Conservation (phyloP, 2,329 filamentous ascomycete genomes). For the Mycosphaerelloides madeirae region DNA sequence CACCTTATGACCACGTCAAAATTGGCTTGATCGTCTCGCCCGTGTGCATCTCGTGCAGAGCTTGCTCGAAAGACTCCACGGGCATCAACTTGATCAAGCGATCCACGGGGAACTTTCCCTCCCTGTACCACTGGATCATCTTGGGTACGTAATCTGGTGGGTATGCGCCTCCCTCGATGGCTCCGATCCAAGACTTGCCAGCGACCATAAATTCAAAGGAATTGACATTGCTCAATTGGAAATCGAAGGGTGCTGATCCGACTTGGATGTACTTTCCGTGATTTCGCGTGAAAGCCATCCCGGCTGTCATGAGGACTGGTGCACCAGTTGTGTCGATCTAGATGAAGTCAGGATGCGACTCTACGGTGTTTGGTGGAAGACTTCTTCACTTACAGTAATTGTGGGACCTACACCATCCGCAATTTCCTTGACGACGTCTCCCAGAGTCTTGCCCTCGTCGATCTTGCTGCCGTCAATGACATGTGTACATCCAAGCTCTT, state of each 20-base stretch:
- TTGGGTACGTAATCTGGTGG: conserved; percentile 43
- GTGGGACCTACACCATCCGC: conserved; percentile 40
- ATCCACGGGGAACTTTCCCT: conserved; percentile 46
- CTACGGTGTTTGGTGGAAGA: too few relatives aligned
- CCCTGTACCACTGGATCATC: conserved; percentile 47
- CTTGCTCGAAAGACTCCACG: conserved; percentile 39
- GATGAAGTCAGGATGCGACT: too few relatives aligned
- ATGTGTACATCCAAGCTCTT: conserved; percentile 40
- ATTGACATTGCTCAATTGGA: conserved; percentile 38
- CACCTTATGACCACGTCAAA: conserved; percentile 33
- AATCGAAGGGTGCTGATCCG: conserved; percentile 44
- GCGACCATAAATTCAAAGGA: conserved; percentile 44
- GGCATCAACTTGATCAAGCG: conserved; percentile 43
- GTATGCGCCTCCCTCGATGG: conserved; percentile 44
- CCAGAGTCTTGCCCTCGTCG: conserved; percentile 31
- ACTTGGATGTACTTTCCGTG: conserved; percentile 49
- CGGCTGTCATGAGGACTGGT: conserved; percentile 40
- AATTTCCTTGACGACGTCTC: conserved; percentile 34
- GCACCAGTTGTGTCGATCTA: conserved; percentile 49
- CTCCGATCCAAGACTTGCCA: conserved; percentile 48
- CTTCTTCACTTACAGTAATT: conserved; percentile 28
- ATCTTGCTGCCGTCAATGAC: conserved; percentile 35
- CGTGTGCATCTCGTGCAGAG: conserved; percentile 41
- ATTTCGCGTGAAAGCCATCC: conserved; percentile 40
- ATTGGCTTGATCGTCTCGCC: conserved; percentile 40